Conservation (phyloP, 495 filamentous ascomycete species). For the Delitschia confertaspora region DNA sequence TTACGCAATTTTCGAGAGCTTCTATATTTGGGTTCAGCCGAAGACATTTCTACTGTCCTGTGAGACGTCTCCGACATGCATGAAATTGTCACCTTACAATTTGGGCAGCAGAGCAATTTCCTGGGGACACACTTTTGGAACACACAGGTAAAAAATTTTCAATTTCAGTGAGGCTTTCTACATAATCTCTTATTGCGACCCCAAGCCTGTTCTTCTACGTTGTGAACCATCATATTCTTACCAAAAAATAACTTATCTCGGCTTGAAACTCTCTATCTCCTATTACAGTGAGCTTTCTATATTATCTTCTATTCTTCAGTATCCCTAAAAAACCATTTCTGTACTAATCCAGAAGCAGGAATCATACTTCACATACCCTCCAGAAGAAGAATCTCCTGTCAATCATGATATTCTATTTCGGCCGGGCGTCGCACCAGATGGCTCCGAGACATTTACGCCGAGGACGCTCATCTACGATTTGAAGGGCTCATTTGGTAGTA, state of each 20-base stretch:
- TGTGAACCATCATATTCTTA: too few species aligned
- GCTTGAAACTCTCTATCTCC: too few species aligned
- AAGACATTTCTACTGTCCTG: too few species aligned
- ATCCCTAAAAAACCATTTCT: too few species aligned
- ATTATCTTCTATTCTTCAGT: too few species aligned
- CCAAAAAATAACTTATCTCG: too few species aligned
- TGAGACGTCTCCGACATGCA: slow-evolving; percentile 58
- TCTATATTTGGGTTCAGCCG: too few species aligned
- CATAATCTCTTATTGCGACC: too few species aligned
- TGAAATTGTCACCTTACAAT: slow-evolving; percentile 89
- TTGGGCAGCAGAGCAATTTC: slow-evolving; percentile 89
- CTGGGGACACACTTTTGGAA: slow-evolving; percentile 99
- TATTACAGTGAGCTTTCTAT: not conserved
- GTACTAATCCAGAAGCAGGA: slow-evolving; percentile 47
- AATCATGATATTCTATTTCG: slow-evolving; percentile 92
- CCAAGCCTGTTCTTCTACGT: too few species aligned
- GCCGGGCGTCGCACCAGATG: slow-evolving; percentile 72
- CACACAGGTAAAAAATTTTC: slow-evolving; percentile 51
- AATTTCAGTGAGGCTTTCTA: too few species aligned
- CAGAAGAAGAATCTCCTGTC: slow-evolving; percentile 56
- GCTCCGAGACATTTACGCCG: slow-evolving; percentile 84
- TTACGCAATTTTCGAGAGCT: too few species aligned
- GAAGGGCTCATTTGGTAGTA: slow-evolving; percentile 81
- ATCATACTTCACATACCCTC: slow-evolving; percentile 90
- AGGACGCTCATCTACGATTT: slow-evolving; percentile 90